Percentiles rank a stretch among this genome's conserved stretches.
Conservation (phyloP, 805 yeast genomes). For the Candida golubevii region DNA sequence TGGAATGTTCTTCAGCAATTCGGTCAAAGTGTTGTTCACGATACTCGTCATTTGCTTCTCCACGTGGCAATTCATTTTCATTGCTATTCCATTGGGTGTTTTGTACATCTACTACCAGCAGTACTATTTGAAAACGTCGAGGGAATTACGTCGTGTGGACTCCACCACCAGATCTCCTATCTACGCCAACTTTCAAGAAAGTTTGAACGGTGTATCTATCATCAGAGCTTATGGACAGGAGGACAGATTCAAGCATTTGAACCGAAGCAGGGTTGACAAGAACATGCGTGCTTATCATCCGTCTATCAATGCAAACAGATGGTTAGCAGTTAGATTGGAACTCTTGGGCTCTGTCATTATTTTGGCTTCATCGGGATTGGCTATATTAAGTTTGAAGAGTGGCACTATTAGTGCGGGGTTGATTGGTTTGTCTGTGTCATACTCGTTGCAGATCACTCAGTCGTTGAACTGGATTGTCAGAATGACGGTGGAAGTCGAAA, state of each 20-base stretch:
- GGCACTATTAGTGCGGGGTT: slow-evolving; percentile 83
- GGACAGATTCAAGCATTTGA: slow-evolving; percentile 58
- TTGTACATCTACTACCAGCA: slow-evolving; percentile 71
- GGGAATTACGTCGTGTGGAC: slow-evolving; percentile 80
- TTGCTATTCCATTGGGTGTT: slow-evolving; percentile 65
- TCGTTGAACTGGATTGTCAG: slow-evolving; percentile 96
- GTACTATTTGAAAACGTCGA: slow-evolving; percentile 68
- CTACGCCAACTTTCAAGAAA: slow-evolving; percentile 80
- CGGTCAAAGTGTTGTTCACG: slow-evolving; percentile 66
- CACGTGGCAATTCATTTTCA: slow-evolving; percentile 78
- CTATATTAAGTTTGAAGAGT: slow-evolving; percentile 62
- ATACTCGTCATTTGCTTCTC: slow-evolving; percentile 75
- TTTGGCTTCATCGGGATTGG: slow-evolving; percentile 77
- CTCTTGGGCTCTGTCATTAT: slow-evolving; percentile 87
- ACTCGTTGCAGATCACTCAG: slow-evolving; percentile 90
- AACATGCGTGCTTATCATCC: slow-evolving; percentile 94
- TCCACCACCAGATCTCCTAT: slow-evolving; percentile 78
- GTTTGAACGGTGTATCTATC: slow-evolving; percentile 69
- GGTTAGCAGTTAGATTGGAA: slow-evolving; percentile 95
- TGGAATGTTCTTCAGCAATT: slow-evolving; percentile 60
- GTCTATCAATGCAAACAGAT: slow-evolving; percentile 86
- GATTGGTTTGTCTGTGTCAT: slow-evolving; percentile 90
- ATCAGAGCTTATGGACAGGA: slow-evolving; percentile 72
- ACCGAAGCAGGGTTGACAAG: slow-evolving; percentile 69
- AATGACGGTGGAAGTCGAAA: slow-evolving; percentile 98